phyloP scores from a whole-genome alignment of 495 filamentous ascomycete species.

The Penicillium longicatenatum region DNA sequence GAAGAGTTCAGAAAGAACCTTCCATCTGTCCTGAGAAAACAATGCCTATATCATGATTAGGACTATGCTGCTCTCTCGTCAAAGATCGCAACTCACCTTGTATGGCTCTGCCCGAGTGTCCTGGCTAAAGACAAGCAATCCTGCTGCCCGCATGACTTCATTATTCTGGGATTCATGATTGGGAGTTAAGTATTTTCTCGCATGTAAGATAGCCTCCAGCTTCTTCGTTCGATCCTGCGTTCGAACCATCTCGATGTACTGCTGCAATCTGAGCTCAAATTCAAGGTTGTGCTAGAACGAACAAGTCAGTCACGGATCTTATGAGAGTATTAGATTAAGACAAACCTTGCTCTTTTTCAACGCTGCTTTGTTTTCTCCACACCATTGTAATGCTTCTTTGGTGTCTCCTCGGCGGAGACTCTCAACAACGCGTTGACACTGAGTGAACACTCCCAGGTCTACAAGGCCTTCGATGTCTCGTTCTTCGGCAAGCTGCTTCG shows the following conservation, averaged over 20 bases:
- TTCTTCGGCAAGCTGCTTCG: slow-evolving; percentile 68
- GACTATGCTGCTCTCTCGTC: neutral
- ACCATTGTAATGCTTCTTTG: slow-evolving; percentile 83
- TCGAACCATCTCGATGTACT: slow-evolving; percentile 89
- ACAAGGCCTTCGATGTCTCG: slow-evolving; percentile 77
- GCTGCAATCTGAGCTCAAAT: slow-evolving; percentile 91
- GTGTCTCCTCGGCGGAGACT: slow-evolving; percentile 71
- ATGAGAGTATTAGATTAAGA: neutral
- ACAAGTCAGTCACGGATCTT: neutral
- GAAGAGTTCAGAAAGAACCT: slow-evolving; percentile 77
- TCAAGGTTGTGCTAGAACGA: slow-evolving; percentile 78
- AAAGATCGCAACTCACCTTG: slow-evolving; percentile 45
- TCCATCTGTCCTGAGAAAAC: slow-evolving; percentile 74
- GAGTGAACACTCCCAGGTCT: slow-evolving; percentile 84
- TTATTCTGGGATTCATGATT: slow-evolving; percentile 65
- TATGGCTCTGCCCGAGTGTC: slow-evolving; percentile 64
- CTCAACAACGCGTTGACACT: slow-evolving; percentile 73
- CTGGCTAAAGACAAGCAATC: slow-evolving; percentile 74
- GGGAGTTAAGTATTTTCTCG: slow-evolving; percentile 73
- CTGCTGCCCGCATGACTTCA: slow-evolving; percentile 73
- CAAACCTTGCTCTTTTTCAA: slow-evolving; percentile 80
- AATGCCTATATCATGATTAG: slow-evolving; percentile 53
- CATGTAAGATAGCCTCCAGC: slow-evolving; percentile 76
- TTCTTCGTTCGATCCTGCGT: slow-evolving; percentile 59
- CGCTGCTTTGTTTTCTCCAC: slow-evolving; percentile 84